Base-by-base conservation (phyloP, 441 rosid genomes). In the Daphne laureola region DNA sequence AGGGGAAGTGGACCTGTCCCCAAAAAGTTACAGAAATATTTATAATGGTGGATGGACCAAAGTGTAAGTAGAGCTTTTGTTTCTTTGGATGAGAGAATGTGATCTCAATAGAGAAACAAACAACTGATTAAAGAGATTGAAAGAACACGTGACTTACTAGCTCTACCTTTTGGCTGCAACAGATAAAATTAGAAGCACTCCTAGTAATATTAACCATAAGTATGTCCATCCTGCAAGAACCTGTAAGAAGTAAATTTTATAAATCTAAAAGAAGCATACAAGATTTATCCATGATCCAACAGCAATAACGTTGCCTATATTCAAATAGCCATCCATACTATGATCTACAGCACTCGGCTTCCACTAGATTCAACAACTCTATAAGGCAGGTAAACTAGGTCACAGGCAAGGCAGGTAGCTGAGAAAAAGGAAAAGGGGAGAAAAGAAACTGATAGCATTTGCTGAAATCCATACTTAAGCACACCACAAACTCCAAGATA, bases 151-250 rank as follows among this genome's bases (percentile, higher is more conserved):
- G 50, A 72, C 73, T 80, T 78, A 69, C 77, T 66, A 73, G 62
- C 65, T 79, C 83, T 75, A 92, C 98, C 96, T 92, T 80, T 81
- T 78, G 49, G 78, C 68, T 49, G 74, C 73, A 59, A 78, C 27
- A 14, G 59, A 61, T 48, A 73, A 54, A 61, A 72, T 15, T 55
- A 82, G 56, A 55, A 77, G 38, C 8, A 71, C 27, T 0, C 63
- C 51, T 63, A 79, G 49, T 49, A 79, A 62, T 43, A 81, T 49
- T 18, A 72, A 43, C 14, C 75, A 71, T 18, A 54, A 13, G 66
- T 70, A 80, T 45, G 63, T 73, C 91, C 91, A 82, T 51, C 84
- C 86, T 12, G 96, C 68, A 6, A 88, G 72, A 75, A 86, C 86
- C 98, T 92, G 72, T 17, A 53, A 58, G 43, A 46, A 47, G 26